A percentile compares a stretch with the other conserved stretches of the same genome.
These are phyloP conservation scores for Penicilliopsis zonata DNA, from an alignment of 495 filamentous ascomycete species.

Conservation along the genomic window DNA sequence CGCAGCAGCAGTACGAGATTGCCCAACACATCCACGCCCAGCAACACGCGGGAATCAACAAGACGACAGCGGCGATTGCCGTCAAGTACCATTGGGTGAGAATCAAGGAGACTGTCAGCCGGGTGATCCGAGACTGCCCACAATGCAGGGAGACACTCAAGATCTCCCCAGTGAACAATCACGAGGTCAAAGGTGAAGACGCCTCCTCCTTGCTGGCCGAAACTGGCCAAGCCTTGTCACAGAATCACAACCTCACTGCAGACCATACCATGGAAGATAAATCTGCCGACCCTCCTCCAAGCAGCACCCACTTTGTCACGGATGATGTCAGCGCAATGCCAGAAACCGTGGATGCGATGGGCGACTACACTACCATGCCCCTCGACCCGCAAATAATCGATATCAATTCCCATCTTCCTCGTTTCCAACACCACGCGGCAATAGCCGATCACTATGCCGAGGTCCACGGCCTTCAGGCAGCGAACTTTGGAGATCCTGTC, in stretches of 20 bases:
- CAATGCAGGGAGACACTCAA: conserved; percentile 81
- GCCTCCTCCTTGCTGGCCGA: conserved; percentile 3
- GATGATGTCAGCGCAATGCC: conserved; percentile 15
- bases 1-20: conserved; percentile 84
- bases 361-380: conserved; percentile 27
- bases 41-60: conserved; percentile 93
- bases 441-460: conserved; percentile 22
- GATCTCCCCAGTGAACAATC: conserved; percentile 20
- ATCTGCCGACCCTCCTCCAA: conserved; percentile 12
- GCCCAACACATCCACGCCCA: conserved; percentile 60
- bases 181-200: conserved; percentile 18
- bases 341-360: conserved; percentile 22
- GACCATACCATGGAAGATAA: conserved; percentile 22
- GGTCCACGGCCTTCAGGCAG: conserved; percentile 14
- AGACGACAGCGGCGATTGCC: conserved; percentile 88
- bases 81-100: conserved; percentile 97
- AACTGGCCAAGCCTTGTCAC: conserved; percentile 4
- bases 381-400: conserved; percentile 36
- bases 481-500: conserved; percentile 29
- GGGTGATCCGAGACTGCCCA: conserved; percentile 83
- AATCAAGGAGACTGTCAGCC: conserved; percentile 93
- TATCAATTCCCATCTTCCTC: conserved; percentile 25
- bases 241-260: conserved; percentile 10
- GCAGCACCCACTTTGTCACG: conserved; percentile 24
- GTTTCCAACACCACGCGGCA: conserved; percentile 25